Evolutionary conservation across 805 yeast species (phyloP), one percentile per base, ranked within the genome.

Genomic region (Metschnikowia lochheadii): DNA sequence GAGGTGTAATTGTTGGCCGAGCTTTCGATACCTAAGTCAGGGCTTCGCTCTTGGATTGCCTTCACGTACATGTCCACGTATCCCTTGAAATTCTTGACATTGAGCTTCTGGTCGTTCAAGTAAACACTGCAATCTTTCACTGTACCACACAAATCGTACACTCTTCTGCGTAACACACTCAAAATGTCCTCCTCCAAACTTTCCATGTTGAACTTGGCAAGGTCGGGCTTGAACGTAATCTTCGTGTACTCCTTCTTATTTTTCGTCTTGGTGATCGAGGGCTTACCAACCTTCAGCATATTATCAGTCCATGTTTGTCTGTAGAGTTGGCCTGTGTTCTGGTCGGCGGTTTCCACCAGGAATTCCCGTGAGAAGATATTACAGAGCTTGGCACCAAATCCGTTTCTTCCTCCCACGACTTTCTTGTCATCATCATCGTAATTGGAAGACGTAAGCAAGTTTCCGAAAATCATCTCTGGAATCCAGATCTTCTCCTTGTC

Each of bases 331-430:
- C 79, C 84, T 10, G 76, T 72, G 41, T 65, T 69, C 47, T 82
- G 78, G 67, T 94, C 97, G 17, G 96, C 92, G 6, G 99, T 94
- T 65, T 90, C 97, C 29, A 94, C 78, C 13, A 76, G 79, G 64
- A 94, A 94, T 61, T 86, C 85, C 3, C 90, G 87, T 23, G 97
- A 89, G 67, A 92, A 94, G 55, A 94, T 94, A 67, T 94, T 94
- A 81, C 99, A 94, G 49, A 94, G 74, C 66, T 94, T 94, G 44
- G 99, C 99, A 69, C 99, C 99, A 65, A 84, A 94, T 56, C 99
- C 99, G 66, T 94, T 94, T 75, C 99, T 83, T 68, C 99, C 99
- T 74, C 99, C 99, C 2, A 96, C 89, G 33, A 94, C 97, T 68
- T 94, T 94, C 69, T 89, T 88, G 63, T 94, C 88, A 56, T 92